Conservation (phyloP, 1,284 basidiomycete species). For the Peniophora sp. region DNA sequence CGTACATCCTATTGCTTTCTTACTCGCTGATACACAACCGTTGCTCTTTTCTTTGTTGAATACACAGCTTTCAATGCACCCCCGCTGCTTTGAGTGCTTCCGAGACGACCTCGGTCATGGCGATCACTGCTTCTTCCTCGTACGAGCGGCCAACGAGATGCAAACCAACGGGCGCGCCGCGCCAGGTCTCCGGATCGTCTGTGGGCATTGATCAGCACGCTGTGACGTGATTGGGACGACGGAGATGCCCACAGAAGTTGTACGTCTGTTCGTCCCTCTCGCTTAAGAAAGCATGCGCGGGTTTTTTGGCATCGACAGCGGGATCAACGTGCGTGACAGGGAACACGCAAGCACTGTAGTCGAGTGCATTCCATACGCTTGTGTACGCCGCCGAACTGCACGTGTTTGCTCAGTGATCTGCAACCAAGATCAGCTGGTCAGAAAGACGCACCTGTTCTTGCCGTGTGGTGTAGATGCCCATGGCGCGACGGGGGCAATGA, state of each 20-base stretch:
- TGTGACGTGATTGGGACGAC: not conserved
- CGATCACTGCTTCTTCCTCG: slow-evolving; percentile 45
- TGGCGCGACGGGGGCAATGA: slow-evolving; percentile 29
- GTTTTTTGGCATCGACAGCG: slow-evolving; percentile 20
- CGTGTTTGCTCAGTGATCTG: not conserved
- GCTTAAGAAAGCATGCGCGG: slow-evolving; percentile 25
- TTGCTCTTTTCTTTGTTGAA: no score
- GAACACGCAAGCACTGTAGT: slow-evolving; percentile 37
- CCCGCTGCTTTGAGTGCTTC: slow-evolving; percentile 17
- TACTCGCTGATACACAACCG: no score
- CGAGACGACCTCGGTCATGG: slow-evolving; percentile 32
- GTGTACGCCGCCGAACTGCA: slow-evolving; percentile 16
- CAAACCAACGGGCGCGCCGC: slow-evolving; percentile 41
- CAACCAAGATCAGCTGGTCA: not conserved
- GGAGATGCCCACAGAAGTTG: slow-evolving; percentile 30
- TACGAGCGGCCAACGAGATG: slow-evolving; percentile 41
- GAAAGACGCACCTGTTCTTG: slow-evolving; percentile 20
- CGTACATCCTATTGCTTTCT: no score
- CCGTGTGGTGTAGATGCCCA: slow-evolving; percentile 30
- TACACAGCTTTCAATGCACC: no score
- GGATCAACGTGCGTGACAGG: slow-evolving; percentile 34
- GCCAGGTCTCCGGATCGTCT: slow-evolving; percentile 37
- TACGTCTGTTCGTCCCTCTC: slow-evolving; percentile 32
- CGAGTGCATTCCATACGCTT: slow-evolving; percentile 23
- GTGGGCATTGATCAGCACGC: not conserved